phyloP scores from a whole-genome alignment of 495 filamentous ascomycete genomes.

The Aspergillus hancockii region DNA sequence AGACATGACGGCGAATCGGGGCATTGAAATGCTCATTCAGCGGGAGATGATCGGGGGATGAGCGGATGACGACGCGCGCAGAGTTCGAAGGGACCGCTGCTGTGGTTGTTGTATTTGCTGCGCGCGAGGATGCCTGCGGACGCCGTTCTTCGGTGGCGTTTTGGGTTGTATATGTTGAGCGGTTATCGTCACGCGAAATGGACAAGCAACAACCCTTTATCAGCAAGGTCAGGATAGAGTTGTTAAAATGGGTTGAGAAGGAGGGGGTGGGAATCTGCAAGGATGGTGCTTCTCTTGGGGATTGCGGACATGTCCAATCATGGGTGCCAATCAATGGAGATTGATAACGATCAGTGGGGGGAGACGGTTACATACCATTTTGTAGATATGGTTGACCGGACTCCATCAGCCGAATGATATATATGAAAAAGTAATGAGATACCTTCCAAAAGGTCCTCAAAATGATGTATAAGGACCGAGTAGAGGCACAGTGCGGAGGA shows the following conservation, averaged over 20 bases:
- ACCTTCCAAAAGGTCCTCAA: background rate
- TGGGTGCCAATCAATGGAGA: conserved; percentile 5
- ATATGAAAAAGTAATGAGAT: background rate
- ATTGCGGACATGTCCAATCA: background rate
- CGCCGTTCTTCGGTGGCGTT: conserved; percentile 21
- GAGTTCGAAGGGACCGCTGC: conserved; percentile 17
- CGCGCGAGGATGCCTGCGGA: conserved; percentile 12
- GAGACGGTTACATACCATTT: conserved; percentile 30
- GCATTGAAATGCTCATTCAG: conserved; percentile 52
- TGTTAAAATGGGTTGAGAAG: background rate
- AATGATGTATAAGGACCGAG: background rate
- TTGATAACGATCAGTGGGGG: background rate
- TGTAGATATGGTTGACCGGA: conserved; percentile 30
- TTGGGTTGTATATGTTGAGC: conserved; percentile 18
- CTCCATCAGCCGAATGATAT: conserved; percentile 39
- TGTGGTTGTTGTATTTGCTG: conserved; percentile 12
- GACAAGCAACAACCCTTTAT: conserved; percentile 45
- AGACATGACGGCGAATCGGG: conserved; percentile 51
- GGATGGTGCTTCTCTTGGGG: background rate
- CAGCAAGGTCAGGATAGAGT: background rate
- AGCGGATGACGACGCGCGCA: conserved; percentile 19
- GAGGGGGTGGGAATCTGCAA: conserved; percentile 3
- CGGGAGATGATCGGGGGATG: conserved; percentile 19
- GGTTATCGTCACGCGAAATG: conserved; percentile 36
- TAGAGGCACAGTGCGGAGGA: background rate